Conservation (phyloP, 768 basidiomycete species). For the Boletus rubescentipes region DNA sequence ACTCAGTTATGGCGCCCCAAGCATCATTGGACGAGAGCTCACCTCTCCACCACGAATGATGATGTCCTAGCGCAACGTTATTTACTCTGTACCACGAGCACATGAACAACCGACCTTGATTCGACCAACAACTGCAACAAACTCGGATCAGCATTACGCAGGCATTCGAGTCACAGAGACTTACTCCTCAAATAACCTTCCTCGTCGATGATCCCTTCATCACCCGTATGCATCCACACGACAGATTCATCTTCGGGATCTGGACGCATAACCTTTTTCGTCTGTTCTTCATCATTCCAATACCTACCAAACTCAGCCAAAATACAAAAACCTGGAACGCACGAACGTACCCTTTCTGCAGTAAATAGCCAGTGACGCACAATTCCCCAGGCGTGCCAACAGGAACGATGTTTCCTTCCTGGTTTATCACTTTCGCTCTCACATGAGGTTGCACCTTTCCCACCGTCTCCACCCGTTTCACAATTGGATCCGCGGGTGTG, state of each 20-base stretch:
- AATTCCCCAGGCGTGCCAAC: conserved; percentile 74
- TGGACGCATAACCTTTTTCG: conserved; percentile 52
- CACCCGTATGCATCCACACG: conserved; percentile 84
- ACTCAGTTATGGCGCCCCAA: not conserved
- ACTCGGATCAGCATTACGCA: not conserved
- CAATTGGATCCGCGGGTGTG: conserved; percentile 61
- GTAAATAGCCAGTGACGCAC: conserved; percentile 68
- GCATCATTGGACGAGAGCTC: conserved; percentile 1
- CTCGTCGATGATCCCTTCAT: conserved; percentile 77
- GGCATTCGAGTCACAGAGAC: conserved; percentile 22
- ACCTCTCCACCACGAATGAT: conserved; percentile 88
- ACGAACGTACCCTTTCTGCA: conserved; percentile 68
- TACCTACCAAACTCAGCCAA: conserved; percentile 46
- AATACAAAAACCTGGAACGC: not conserved
- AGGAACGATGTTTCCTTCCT: conserved; percentile 61
- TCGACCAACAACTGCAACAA: conserved; percentile 64
- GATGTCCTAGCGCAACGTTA: conserved; percentile 52
- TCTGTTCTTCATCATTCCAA: conserved; percentile 74
- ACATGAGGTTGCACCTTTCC: conserved; percentile 77
- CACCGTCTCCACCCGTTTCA: conserved; percentile 80
- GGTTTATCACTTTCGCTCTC: conserved; percentile 67
- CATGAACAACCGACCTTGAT: conserved; percentile 54
- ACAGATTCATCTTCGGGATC: conserved; percentile 50
- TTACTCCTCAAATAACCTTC: conserved; percentile 75
- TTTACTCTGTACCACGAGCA: not conserved